A percentile compares a stretch with the other conserved stretches of the same genome.
These are phyloP conservation scores for Pseudocercospora fijiensis DNA, from an alignment of 2,329 filamentous ascomycete species.

Conservation along the genomic window DNA sequence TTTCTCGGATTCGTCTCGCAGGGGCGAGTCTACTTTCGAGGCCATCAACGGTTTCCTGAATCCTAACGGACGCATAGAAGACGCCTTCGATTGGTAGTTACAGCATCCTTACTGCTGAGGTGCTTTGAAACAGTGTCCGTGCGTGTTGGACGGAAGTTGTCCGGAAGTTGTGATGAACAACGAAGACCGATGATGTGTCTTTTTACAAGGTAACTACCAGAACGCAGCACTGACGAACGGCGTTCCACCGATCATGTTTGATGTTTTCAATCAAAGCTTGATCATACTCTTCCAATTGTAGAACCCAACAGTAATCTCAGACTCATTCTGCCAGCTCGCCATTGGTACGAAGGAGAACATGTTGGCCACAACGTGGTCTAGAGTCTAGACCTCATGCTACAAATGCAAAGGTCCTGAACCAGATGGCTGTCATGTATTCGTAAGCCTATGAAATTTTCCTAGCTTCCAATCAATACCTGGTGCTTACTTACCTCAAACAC, in stretches of 20 bases:
- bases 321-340: constrained; percentile 49
- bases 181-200: not conserved
- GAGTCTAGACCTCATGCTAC: constrained; percentile 43
- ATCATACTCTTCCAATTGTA: constrained; percentile 61
- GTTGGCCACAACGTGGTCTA: constrained; percentile 60
- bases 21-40: constrained; percentile 7
- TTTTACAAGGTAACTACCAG: constrained; percentile 48
- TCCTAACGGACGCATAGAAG: constrained; percentile 15
- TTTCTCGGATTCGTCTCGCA: constrained; percentile 9
- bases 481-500: not conserved
- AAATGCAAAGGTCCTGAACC: constrained; percentile 38
- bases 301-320: constrained; percentile 49
- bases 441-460: constrained; percentile 37
- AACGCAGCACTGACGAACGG: constrained; percentile 54
- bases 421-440: constrained; percentile 56
- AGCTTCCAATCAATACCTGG: not conserved
- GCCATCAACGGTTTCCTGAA: constrained; percentile 15
- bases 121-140: constrained; percentile 14
- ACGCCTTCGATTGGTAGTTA: constrained; percentile 23
- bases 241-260: constrained; percentile 54
- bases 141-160: not conserved
- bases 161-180: no score
- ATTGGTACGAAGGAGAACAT: constrained; percentile 49
- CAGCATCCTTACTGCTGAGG: constrained; percentile 14
- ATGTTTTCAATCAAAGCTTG: constrained; percentile 54